A percentile compares a stretch with the other conserved stretches of the same genome.
Evolutionary conservation across 2,329 filamentous ascomycete species (phyloP).

Genomic region (Albophoma yamanashiensis): DNA sequence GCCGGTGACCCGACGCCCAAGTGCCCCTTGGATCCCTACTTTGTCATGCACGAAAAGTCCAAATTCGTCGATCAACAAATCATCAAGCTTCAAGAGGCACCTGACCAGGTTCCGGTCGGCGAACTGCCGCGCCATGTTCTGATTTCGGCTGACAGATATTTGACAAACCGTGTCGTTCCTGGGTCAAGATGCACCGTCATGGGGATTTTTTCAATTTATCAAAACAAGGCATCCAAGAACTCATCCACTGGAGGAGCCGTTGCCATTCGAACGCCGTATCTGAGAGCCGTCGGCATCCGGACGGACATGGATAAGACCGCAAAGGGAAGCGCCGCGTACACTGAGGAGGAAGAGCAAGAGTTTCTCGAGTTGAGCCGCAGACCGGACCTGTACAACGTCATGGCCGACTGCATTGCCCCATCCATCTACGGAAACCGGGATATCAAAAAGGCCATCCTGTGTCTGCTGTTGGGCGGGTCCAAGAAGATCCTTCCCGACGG

Average conservation of each 20-base stretch:
- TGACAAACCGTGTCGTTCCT: conserved; percentile 91
- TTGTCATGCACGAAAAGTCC: conserved; percentile 87
- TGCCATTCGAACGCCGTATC: conserved; percentile 89
- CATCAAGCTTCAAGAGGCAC: conserved; percentile 93
- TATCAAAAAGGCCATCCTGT: conserved; percentile 96
- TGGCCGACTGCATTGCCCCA: conserved; percentile 87
- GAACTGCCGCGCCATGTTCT: conserved; percentile 91
- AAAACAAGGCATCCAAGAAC: conserved; percentile 78
- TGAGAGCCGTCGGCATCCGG: conserved; percentile 85
- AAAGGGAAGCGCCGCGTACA: conserved; percentile 75
- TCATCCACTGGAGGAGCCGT: conserved; percentile 67
- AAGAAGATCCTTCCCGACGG: conserved; percentile 97
- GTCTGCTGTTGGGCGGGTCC: conserved; percentile 83
- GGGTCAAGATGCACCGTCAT: conserved; percentile 91
- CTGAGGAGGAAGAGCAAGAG: conserved; percentile 94
- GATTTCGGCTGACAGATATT: conserved; percentile 89
- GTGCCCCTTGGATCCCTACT: conserved; percentile 91
- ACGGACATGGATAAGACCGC: conserved; percentile 83
- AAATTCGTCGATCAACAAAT: conserved; percentile 97
- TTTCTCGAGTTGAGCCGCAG: conserved; percentile 84
- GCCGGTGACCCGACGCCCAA: conserved; percentile 59
- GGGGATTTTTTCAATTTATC: conserved; percentile 97
- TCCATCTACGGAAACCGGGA: conserved; percentile 94
- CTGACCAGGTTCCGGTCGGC: conserved; percentile 93
- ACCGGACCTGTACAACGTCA: conserved; percentile 83